phyloP scores from a whole-genome alignment of 805 yeast genomes.

The Tetrapisispora namnaoensis region DNA sequence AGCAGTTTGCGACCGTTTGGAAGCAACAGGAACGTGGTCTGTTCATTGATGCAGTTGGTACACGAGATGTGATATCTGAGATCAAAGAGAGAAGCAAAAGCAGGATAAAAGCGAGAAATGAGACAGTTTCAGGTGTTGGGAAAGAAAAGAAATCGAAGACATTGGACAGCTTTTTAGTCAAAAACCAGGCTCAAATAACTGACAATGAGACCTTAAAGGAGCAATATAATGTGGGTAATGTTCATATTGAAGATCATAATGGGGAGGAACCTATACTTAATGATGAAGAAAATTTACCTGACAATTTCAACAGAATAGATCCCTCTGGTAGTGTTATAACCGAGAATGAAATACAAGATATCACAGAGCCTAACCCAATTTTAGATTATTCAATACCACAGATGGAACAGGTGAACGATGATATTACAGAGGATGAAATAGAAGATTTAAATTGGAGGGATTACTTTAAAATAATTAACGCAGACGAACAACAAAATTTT shows the following conservation, averaged over 20 bases:
- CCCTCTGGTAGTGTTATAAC: background rate
- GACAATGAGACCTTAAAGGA: background rate
- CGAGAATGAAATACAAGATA: background rate
- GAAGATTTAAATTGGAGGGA: conserved; percentile 53
- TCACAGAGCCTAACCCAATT: background rate
- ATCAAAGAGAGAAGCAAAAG: conserved; percentile 28
- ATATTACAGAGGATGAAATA: conserved; percentile 13
- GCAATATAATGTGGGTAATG: background rate
- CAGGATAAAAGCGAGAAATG: conserved; percentile 1
- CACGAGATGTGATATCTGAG: conserved; percentile 56
- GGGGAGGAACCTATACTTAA: no score
- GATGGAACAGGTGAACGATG: background rate
- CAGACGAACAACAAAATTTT: conserved; percentile 54
- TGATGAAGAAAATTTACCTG: no score
- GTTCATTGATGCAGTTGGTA: conserved; percentile 69
- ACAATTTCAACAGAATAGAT: no score
- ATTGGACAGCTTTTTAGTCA: conserved; percentile 10
- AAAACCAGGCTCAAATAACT: background rate
- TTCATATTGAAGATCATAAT: background rate
- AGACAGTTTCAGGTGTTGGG: background rate
- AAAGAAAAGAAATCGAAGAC: conserved; percentile 5
- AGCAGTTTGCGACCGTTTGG: conserved; percentile 75
- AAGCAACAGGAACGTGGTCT: conserved; percentile 81
- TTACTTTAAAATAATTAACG: conserved; percentile 56
- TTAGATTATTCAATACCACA: background rate